Conservation (phyloP, 2,329 filamentous ascomycete genomes). For the Paracamarosporium sp. region DNA sequence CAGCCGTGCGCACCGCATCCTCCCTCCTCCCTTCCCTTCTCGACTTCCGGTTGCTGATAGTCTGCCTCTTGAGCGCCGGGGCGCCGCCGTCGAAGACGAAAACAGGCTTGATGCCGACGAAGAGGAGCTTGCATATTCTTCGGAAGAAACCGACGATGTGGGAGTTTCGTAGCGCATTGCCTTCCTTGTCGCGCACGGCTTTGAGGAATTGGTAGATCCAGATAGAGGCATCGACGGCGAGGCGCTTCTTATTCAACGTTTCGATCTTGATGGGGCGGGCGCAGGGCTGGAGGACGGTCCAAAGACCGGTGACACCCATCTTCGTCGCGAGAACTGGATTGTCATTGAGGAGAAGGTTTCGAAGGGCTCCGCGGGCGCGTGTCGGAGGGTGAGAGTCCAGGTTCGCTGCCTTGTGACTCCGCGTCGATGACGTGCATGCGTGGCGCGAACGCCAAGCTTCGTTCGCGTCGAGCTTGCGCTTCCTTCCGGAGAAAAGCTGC, state of each 20-base stretch:
- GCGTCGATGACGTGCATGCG: slow-evolving; percentile 16
- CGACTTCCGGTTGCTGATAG: slow-evolving; percentile 78
- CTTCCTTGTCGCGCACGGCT: slow-evolving; percentile 97
- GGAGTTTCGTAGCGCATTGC: slow-evolving; percentile 92
- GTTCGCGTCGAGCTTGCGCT: neutral
- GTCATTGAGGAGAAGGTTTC: slow-evolving; percentile 20
- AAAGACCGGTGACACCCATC: slow-evolving; percentile 98
- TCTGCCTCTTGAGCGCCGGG: slow-evolving; percentile 87
- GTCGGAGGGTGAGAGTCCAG: neutral
- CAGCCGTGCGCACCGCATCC: slow-evolving; percentile 90
- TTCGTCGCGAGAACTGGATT: slow-evolving; percentile 7
- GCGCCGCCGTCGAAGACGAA: slow-evolving; percentile 99
- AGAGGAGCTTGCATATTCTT: slow-evolving; percentile 95
- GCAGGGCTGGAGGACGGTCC: slow-evolving; percentile 94
- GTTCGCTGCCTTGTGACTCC: slow-evolving; percentile 15
- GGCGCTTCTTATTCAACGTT: slow-evolving; percentile 92
- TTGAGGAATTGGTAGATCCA: slow-evolving; percentile 99
- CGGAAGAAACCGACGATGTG: slow-evolving; percentile 98
- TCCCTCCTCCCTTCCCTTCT: slow-evolving; percentile 87
- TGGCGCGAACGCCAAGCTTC: slow-evolving; percentile 9
- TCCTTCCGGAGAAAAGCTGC: neutral
- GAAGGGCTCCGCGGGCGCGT: neutral
- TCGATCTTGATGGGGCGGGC: slow-evolving; percentile 95
- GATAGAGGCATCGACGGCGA: slow-evolving; percentile 97
- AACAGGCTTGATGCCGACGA: slow-evolving; percentile 93